Evolutionary conservation across 495 filamentous ascomycete genomes (phyloP).

Genomic region (Aspergillus asperescens): DNA sequence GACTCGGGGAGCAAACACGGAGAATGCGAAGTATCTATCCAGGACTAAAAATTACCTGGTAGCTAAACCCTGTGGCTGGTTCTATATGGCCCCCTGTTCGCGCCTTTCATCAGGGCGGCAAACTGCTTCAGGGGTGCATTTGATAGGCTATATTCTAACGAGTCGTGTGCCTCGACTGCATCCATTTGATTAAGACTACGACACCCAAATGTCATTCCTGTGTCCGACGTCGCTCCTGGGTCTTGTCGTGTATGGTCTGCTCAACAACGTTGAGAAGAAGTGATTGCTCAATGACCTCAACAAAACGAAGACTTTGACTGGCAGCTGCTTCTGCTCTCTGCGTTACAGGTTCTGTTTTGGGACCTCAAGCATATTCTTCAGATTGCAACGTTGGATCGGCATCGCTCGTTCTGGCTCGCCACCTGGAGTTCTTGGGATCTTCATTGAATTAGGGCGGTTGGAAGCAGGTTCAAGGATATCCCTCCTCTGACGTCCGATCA

Average conservation of each 20-base stretch:
- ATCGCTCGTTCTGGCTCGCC: not conserved
- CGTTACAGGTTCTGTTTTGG: not conserved
- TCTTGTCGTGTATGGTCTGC: not conserved
- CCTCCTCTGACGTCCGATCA: not conserved
- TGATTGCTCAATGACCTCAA: not conserved
- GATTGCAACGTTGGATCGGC: not conserved
- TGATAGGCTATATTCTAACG: not conserved
- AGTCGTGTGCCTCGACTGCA: not conserved
- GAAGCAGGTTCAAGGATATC: not conserved
- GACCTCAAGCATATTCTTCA: not conserved
- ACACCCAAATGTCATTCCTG: not conserved
- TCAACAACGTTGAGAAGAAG: not conserved
- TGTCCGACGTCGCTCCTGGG: not conserved
- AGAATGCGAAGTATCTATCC: not conserved
- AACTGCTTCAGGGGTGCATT: slow-evolving; percentile 2
- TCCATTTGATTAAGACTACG: not conserved
- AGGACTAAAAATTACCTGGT: not conserved
- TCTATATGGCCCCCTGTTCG: slow-evolving; percentile 4
- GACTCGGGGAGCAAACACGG: not conserved
- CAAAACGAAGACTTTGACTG: not conserved
- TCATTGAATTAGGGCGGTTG: not conserved
- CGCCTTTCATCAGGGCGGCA: slow-evolving; percentile 1
- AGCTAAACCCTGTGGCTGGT: not conserved
- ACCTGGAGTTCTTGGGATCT: not conserved
- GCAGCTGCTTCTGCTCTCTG: not conserved